Conservation (phyloP, 768 basidiomycete genomes). For the Kwoniella europaea region DNA sequence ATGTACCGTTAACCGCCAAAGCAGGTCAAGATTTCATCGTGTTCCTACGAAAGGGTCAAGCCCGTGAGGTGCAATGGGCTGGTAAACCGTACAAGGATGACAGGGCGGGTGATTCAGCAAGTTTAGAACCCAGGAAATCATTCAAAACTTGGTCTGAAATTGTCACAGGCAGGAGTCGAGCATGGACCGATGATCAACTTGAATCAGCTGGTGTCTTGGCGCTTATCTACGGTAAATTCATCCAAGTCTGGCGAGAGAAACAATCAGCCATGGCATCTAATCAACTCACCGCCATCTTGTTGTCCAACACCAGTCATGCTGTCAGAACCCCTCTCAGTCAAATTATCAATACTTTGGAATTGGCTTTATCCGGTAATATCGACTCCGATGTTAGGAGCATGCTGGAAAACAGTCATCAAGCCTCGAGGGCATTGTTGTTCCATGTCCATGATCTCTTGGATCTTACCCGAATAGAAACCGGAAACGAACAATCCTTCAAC, state of each 20-base stretch:
- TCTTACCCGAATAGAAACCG: slow-evolving; percentile 75
- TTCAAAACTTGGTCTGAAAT: slow-evolving; percentile 81
- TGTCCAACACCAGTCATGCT: slow-evolving; percentile 84
- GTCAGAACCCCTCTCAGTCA: slow-evolving; percentile 65
- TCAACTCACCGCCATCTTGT: slow-evolving; percentile 72
- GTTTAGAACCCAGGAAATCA: slow-evolving; percentile 74
- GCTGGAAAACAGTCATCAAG: slow-evolving; percentile 71
- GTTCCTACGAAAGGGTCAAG: slow-evolving; percentile 76
- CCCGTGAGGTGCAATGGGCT: slow-evolving; percentile 74
- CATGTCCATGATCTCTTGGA: slow-evolving; percentile 84
- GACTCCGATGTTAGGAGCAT: slow-evolving; percentile 77
- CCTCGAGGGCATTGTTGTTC: slow-evolving; percentile 76
- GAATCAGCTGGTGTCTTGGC: slow-evolving; percentile 80
- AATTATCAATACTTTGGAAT: slow-evolving; percentile 83
- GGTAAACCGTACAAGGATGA: slow-evolving; percentile 69
- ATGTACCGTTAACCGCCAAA: slow-evolving; percentile 70
- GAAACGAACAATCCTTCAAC: slow-evolving; percentile 73
- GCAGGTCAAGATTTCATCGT: slow-evolving; percentile 80
- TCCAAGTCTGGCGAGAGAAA: slow-evolving; percentile 84
- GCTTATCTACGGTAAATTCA: slow-evolving; percentile 77
- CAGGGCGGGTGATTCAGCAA: slow-evolving; percentile 58
- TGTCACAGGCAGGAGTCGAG: slow-evolving; percentile 69
- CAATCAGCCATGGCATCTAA: slow-evolving; percentile 73
- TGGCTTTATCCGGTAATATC: slow-evolving; percentile 76
- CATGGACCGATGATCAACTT: slow-evolving; percentile 81